A percentile compares a stretch with the other conserved stretches of the same genome.
These are phyloP conservation scores for Flaveria linearis DNA, from an alignment of 129 eudicot genomes.

Conservation along the genomic window DNA sequence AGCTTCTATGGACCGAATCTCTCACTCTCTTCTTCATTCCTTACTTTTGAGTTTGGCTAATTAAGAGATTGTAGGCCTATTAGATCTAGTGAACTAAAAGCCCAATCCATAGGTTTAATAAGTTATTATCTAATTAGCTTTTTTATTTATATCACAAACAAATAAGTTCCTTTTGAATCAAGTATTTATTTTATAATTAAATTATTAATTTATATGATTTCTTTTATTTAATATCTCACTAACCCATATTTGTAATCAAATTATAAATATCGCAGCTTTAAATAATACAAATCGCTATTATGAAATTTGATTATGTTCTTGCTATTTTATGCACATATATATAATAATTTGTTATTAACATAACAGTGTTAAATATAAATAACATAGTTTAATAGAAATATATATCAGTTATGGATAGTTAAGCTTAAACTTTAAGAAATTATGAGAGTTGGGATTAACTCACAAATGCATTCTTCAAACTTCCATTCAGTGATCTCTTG, in stretches of 20 bases:
- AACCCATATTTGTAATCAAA: neutral
- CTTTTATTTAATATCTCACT: neutral
- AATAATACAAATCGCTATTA: neutral
- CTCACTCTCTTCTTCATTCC: too few species aligned
- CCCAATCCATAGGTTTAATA: neutral
- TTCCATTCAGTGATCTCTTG: too few species aligned
- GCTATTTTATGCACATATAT: neutral
- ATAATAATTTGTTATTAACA: neutral
- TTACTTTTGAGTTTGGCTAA: too few species aligned
- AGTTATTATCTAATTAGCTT: neutral
- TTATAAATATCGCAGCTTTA: too few species aligned
- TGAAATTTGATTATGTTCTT: neutral
- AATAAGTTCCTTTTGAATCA: neutral
- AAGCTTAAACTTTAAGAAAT: neutral
- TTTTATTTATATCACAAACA: too few species aligned
- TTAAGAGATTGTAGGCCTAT: neutral
- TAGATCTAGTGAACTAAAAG: neutral
- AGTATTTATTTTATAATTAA: neutral
- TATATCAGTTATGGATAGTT: too few species aligned
- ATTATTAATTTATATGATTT: neutral
- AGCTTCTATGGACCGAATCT: too few species aligned
- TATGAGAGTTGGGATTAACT: neutral
- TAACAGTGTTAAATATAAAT: neutral
- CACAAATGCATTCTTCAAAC: too few species aligned
- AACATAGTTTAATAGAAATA: too few species aligned